Base-by-base conservation (phyloP, 1,139 yeast species). In the Kodamaea suecica region DNA sequence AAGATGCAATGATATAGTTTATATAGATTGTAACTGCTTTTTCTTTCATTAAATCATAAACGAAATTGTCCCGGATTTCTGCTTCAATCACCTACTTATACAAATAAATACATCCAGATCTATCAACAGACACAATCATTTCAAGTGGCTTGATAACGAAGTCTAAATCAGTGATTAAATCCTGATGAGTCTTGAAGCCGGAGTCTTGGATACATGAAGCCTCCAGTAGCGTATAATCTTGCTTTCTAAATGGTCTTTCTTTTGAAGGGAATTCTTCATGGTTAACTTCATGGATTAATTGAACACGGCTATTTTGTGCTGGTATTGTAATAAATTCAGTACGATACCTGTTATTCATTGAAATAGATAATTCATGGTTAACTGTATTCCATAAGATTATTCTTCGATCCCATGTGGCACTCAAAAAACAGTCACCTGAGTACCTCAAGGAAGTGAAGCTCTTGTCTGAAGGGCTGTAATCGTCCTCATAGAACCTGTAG, bases 61-160 rank as follows among this genome's bases (percentile, higher is more conserved):
- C n/a, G n/a, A n/a, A n/a, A n/a, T n/a, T n/a, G n/a, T n/a, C n/a
- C n/a, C n/a, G n/a, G n/a, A n/a, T n/a, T n/a, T n/a, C n/a, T n/a
- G n/a, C n/a, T n/a, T n/a, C n/a, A n/a, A n/a, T n/a, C n/a, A n/a
- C 20, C 43, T 52, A 76, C 49, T 69, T 72, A 54, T 72, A 79
- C 2, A 84, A 70, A 49, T 76, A 76, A 26, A 84, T 65, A 5
- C 61, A 61, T 0, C 94, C 94, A 30, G 73, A 63, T 33, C 85
- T 55, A 47, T 83, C 92, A 3, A 66, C 85, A 1, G 83, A 66
- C 1, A 84, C 60, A 5, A 83, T 53, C 79, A 83, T 72, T 31
- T 73, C 76, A 44, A 69, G 78, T 0, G 92, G 90, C 12, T 57
- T 55, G 8, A 55, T 41, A 13, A 77, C 43, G 12, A 73, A 45